Percentiles rank a stretch among this genome's conserved stretches.
phyloP scores from a whole-genome alignment of 2,329 filamentous ascomycete genomes.

The Calycina herbarum region DNA sequence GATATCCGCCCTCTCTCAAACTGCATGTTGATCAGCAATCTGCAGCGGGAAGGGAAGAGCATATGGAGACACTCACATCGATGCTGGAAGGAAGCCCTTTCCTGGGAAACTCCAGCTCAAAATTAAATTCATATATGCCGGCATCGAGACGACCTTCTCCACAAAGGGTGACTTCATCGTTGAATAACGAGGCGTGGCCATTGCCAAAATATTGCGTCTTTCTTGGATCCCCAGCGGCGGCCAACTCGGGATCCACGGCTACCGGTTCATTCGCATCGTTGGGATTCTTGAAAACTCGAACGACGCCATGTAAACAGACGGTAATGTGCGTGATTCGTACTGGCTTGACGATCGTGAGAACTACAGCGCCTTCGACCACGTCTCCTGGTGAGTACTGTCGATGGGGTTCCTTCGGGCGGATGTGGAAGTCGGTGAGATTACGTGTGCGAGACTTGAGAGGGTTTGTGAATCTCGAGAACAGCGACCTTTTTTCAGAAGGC shows the following conservation, averaged over 20 bases:
- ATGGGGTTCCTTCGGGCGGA: conserved; percentile 75
- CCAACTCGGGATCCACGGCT: conserved; percentile 41
- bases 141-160: conserved; percentile 74
- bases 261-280: conserved; percentile 54
- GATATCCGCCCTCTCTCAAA: conserved; percentile 93
- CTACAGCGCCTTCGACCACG: conserved; percentile 68
- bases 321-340: conserved; percentile 78
- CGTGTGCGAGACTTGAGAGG: conserved; percentile 51
- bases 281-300: conserved; percentile 71
- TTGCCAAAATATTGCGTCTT: conserved; percentile 65
- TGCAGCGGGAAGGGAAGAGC: not conserved
- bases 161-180: conserved; percentile 78
- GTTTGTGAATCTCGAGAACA: conserved; percentile 46
- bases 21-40: conserved; percentile 47
- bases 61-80: conserved; percentile 63
- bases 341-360: conserved; percentile 72
- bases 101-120: conserved; percentile 69
- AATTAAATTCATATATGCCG: conserved; percentile 77
- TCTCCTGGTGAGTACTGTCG: conserved; percentile 76
- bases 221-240: conserved; percentile 40
- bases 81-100: conserved; percentile 84
- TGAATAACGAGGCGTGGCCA: conserved; percentile 77
- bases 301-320: conserved; percentile 75
- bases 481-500: conserved; percentile 32
- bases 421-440: conserved; percentile 75